Base-by-base conservation (phyloP, 148 eudicot genomes). In the Arbutus unedo region DNA sequence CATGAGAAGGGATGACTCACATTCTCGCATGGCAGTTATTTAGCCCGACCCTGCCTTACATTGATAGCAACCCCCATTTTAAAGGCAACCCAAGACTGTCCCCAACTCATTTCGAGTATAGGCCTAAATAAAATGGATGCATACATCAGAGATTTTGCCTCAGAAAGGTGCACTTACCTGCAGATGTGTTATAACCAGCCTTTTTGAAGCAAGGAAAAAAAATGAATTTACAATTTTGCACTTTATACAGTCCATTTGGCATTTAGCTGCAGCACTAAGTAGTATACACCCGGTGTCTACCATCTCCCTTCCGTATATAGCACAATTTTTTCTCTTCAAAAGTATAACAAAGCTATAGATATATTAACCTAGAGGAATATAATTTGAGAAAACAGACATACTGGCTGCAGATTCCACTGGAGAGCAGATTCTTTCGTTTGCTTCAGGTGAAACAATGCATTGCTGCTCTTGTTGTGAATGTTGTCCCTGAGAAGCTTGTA, bases 361-460 rank as follows among this genome's bases (percentile, higher is more conserved):
- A 48, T 51, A 48, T 21, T 47, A 80, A 71, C 13, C 54, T 62
- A 15, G 64, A 50, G 16, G 31, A 15, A 66, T 10, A 51, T 14
- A 45, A 53, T 62, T 81, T 16, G 56, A 55, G 76, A 48, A 71
- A 71, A 73, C 10, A 60, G 74, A 78, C 83, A 86, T 90, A 90
- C 90, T 82, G 45, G 86, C 78, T 75, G 77, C 77, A 60, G 85
- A 62, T 44, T 83, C 85, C 41, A 82, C 81, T 74, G 87, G 85
- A 41, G 87, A 82, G 73, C 86, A 74, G 59, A 81, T 62, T 79
- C 71, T 73, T 49, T 78, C 86, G 80, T 74, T 59, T 75, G 76
- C 85, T 75, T 85, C 90, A 68, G 82, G 87, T 60, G 89, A 90
- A 80, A 72, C 85, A 47, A 78, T 21, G 6, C 68, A 78, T 55